Evolutionary conservation across 2,329 filamentous ascomycete genomes (phyloP), one percentile per base, ranked within the genome.

Genomic region (Colletotrichum kahawae): DNA sequence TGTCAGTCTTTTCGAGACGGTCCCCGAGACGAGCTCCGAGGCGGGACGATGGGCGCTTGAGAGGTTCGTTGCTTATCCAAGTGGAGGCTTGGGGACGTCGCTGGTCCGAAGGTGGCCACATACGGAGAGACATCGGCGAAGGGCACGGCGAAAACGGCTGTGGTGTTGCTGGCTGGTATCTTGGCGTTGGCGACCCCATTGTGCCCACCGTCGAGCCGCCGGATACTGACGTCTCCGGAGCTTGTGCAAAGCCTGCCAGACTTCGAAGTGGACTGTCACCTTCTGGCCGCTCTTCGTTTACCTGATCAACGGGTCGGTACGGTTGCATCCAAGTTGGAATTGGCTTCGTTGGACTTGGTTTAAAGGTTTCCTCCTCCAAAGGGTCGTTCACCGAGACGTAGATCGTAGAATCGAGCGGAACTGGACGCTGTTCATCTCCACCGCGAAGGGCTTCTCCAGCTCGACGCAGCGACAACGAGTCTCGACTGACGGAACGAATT

Each of bases 321-420:
- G 60, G 77, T 60, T 83, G 84, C 86, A 89, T 89, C 80, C 86
- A 88, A 16, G 77, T 74, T 0, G 90, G 90, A 13, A 91, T 85
- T 2, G 89, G 88, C 75, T 91, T 92, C 13, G 88, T 84, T 5
- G 83, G 85, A 67, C 84, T 86, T 2, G 88, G 87, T 75, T 82
- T 84, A 78, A 91, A 91, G 3, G 86, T 83, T 5, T 83, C 82
- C 12, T 84, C 81, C 16, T 87, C 84, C 13, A 90, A 75, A 0
- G 90, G 89, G 75, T 91, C 86, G 33, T 82, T 81, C 6, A 89
- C 85, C 38, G 88, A 86, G 8, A 91, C 85, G 80, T 90, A 91
- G 7, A 90, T 85, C 2, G 83, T 81, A 4, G 83, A 83, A 4
- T 77, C 48, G 13, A 54, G 48, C 21, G 65, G 57, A 9, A 76